phyloP scores from a whole-genome alignment of 179 eudicot genomes.

The Spinacia oleracea region DNA sequence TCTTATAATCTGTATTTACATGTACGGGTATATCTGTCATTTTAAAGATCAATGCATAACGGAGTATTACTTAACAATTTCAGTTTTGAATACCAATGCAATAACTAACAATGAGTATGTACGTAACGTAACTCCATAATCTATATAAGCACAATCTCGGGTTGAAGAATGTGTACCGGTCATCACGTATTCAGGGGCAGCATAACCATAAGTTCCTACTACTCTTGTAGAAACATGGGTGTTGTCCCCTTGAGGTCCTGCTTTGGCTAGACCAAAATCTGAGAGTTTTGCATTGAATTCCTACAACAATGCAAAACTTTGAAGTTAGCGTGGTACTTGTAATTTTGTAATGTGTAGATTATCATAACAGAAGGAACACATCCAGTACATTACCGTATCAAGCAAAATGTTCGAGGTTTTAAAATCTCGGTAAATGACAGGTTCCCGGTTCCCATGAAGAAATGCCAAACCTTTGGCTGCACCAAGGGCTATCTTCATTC shows the following conservation, averaged over 20 bases:
- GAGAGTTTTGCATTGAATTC: conserved; percentile 59
- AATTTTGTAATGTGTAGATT: too few relatives aligned
- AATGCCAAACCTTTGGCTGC: conserved; percentile 54
- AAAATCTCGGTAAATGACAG: conserved; percentile 50
- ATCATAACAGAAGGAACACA: not conserved
- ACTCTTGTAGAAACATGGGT: conserved; percentile 55
- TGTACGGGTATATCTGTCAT: too few relatives aligned
- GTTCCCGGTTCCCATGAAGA: conserved; percentile 44
- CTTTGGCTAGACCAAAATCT: conserved; percentile 54
- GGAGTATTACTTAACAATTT: too few relatives aligned
- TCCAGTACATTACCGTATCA: conserved; percentile 35
- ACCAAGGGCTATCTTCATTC: conserved; percentile 51
- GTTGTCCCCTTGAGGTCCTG: conserved; percentile 57
- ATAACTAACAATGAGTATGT: too few relatives aligned
- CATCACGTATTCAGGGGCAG: conserved; percentile 56
- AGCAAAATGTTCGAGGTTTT: conserved; percentile 50
- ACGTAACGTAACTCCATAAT: too few relatives aligned
- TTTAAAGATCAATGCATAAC: too few relatives aligned
- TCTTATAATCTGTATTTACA: too few relatives aligned
- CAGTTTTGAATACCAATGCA: too few relatives aligned
- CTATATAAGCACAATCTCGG: not conserved
- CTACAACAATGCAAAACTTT: conserved; percentile 27
- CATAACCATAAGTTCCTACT: conserved; percentile 55
- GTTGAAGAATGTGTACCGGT: conserved; percentile 31
- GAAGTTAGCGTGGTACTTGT: not conserved